These are phyloP conservation scores for Aspergillus ostianus DNA, from an alignment of 495 filamentous ascomycete species.

Conservation along the genomic window DNA sequence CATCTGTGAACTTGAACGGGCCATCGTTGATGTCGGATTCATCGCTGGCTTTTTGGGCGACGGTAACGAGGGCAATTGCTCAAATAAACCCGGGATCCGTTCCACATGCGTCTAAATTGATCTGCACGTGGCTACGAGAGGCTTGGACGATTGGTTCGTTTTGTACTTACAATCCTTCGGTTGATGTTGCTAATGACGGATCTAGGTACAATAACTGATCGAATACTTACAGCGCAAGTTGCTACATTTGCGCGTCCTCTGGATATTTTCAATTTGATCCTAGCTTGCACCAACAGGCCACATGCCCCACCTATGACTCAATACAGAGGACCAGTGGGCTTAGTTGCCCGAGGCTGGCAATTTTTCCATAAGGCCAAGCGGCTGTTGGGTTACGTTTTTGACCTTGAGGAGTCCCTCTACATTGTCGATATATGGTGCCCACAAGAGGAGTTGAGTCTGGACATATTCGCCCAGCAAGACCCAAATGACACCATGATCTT, in stretches of 20 bases:
- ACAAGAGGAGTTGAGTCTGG: conserved; percentile 21
- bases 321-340: conserved; percentile 27
- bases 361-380: conserved; percentile 33
- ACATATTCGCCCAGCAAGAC: conserved; percentile 29
- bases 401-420: conserved; percentile 24
- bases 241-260: conserved; percentile 42
- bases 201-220: conserved; percentile 36
- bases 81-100: conserved; percentile 59
- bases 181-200: conserved; percentile 16
- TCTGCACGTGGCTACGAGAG: conserved; percentile 75
- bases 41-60: conserved; percentile 70
- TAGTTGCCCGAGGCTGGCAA: conserved; percentile 36
- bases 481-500: conserved; percentile 42
- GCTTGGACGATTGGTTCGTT: conserved; percentile 73
- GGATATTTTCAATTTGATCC: conserved; percentile 36
- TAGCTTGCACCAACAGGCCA: conserved; percentile 42
- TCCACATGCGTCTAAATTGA: conserved; percentile 61
- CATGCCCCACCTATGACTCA: conserved; percentile 21
- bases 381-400: conserved; percentile 38
- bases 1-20: conserved; percentile 74
- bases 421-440: conserved; percentile 30
- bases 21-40: conserved; percentile 79
- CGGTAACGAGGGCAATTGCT: conserved; percentile 53
- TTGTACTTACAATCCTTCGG: not conserved
- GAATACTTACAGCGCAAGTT: conserved; percentile 40